Percentiles rank a stretch among this genome's conserved stretches.
Evolutionary conservation across 352 stramenopile genomes (phyloP).

Genomic region (Phytopythium boreale): DNA sequence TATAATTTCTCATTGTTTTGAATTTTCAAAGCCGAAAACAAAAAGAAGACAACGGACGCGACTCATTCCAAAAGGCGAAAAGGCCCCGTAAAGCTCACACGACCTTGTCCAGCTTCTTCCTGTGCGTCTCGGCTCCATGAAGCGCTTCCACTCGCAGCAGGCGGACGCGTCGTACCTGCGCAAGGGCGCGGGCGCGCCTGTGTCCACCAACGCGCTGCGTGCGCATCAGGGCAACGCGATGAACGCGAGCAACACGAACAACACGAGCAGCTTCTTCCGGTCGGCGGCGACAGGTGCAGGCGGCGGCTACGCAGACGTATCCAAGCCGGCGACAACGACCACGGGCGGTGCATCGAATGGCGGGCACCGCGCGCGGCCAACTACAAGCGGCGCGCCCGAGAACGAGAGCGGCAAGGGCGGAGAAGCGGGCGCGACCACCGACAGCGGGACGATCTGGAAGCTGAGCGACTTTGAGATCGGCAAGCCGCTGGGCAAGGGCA

Average conservation of each 20-base stretch:
- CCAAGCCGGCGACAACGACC: constrained; percentile 14
- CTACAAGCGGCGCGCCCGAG: background rate
- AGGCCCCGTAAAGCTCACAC: background rate
- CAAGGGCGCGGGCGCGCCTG: constrained; percentile 14
- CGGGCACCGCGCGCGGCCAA: background rate
- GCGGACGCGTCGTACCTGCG: constrained; percentile 22
- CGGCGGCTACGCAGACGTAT: background rate
- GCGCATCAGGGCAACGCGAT: background rate
- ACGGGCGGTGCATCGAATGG: constrained; percentile 10
- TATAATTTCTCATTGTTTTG: constrained; percentile 18
- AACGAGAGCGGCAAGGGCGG: constrained; percentile 11
- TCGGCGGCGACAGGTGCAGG: background rate
- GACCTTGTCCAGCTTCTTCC: background rate
- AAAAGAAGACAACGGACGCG: too few species aligned
- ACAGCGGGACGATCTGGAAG: constrained; percentile 77
- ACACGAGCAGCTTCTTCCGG: constrained; percentile 5
- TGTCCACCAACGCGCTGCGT: background rate
- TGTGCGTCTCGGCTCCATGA: constrained; percentile 14
- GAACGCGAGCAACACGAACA: constrained; percentile 2
- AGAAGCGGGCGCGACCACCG: background rate
- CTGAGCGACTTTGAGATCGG: constrained; percentile 99
- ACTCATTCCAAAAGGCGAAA: too few species aligned
- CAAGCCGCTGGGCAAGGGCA: constrained; percentile 96
- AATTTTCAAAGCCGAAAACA: constrained; percentile 17
- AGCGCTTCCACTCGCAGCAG: constrained; percentile 29